Percentiles rank a stretch among this genome's conserved stretches.
phyloP scores from a whole-genome alignment of 768 basidiomycete genomes.

The Termitomyces heimii region DNA sequence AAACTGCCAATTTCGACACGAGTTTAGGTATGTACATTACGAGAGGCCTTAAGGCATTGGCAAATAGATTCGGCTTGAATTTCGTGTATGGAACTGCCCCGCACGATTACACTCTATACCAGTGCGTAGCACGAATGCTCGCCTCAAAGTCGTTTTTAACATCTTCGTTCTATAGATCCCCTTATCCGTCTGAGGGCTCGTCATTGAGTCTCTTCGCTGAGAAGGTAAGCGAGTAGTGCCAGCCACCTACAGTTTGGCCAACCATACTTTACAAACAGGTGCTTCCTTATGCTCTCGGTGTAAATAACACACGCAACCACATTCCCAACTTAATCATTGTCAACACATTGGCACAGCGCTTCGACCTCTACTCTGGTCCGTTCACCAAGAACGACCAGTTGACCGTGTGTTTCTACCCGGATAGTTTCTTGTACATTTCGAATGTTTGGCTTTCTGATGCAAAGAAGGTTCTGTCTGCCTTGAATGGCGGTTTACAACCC shows the following conservation, averaged over 20 bases:
- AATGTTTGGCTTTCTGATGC: conserved; percentile 47
- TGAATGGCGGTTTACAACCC: conserved; percentile 34
- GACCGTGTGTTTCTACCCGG: conserved; percentile 64
- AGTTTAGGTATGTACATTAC: conserved; percentile 46
- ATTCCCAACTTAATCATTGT: conserved; percentile 61
- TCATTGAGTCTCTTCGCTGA: conserved; percentile 53
- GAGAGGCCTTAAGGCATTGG: conserved; percentile 44
- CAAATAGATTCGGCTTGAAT: conserved; percentile 54
- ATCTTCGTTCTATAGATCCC: conserved; percentile 32
- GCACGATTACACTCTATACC: conserved; percentile 62
- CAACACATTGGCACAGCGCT: conserved; percentile 62
- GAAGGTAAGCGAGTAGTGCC: conserved; percentile 24
- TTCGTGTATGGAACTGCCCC: conserved; percentile 68
- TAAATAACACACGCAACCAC: conserved; percentile 57
- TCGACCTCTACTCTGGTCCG: conserved; percentile 58
- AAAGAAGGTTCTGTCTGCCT: conserved; percentile 41
- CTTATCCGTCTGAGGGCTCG: conserved; percentile 57
- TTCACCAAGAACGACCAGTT: conserved; percentile 83
- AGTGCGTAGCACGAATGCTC: conserved; percentile 29
- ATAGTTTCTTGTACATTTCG: conserved; percentile 59
- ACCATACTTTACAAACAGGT: conserved; percentile 25
- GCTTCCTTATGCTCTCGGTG: conserved; percentile 46
- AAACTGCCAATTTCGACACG: conserved; percentile 60
- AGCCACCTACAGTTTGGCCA: not conserved
- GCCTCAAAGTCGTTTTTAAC: not conserved